Evolutionary conservation across 495 filamentous ascomycete species (phyloP).

Genomic region (Achaetomiella virescens): DNA sequence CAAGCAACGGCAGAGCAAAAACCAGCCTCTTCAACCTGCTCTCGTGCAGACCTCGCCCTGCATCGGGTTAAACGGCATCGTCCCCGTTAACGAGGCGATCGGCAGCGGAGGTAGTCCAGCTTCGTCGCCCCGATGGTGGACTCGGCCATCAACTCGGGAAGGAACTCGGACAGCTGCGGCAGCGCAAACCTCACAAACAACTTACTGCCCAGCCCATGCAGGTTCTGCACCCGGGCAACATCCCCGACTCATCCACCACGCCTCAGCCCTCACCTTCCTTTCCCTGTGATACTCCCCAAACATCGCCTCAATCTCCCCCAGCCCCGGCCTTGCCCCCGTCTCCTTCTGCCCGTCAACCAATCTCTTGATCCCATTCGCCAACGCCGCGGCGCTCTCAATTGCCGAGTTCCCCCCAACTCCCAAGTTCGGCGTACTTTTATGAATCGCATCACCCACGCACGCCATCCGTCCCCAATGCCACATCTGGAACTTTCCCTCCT

Average conservation of each 20-base stretch:
- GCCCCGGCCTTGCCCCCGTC: not conserved
- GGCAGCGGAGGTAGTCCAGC: slow-evolving; percentile 18
- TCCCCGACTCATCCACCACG: not conserved
- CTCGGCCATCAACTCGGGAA: slow-evolving; percentile 4
- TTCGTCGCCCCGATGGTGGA: slow-evolving; percentile 7
- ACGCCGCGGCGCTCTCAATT: slow-evolving; percentile 18
- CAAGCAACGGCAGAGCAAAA: slow-evolving; percentile 10
- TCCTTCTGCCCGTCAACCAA: slow-evolving; percentile 1
- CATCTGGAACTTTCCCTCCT: slow-evolving; percentile 35
- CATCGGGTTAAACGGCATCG: slow-evolving; percentile 17
- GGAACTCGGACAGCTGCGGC: slow-evolving; percentile 4
- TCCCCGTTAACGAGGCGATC: slow-evolving; percentile 8
- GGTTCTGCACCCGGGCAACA: slow-evolving; percentile 4
- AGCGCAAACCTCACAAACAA: slow-evolving; percentile 6
- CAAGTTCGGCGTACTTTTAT: slow-evolving; percentile 39
- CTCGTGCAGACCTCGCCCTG: slow-evolving; percentile 12
- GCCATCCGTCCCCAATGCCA: slow-evolving; percentile 44
- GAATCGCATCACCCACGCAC: slow-evolving; percentile 48
- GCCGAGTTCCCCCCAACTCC: slow-evolving; percentile 24
- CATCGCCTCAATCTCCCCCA: not conserved
- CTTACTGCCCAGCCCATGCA: not conserved
- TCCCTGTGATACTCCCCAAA: slow-evolving; percentile 6
- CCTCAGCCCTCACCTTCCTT: slow-evolving; percentile 5
- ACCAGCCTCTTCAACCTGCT: slow-evolving; percentile 14
- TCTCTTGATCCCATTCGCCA: slow-evolving; percentile 16